These are phyloP conservation scores for Leccinum incarnatum DNA, from an alignment of 768 basidiomycete species.

Conservation along the genomic window DNA sequence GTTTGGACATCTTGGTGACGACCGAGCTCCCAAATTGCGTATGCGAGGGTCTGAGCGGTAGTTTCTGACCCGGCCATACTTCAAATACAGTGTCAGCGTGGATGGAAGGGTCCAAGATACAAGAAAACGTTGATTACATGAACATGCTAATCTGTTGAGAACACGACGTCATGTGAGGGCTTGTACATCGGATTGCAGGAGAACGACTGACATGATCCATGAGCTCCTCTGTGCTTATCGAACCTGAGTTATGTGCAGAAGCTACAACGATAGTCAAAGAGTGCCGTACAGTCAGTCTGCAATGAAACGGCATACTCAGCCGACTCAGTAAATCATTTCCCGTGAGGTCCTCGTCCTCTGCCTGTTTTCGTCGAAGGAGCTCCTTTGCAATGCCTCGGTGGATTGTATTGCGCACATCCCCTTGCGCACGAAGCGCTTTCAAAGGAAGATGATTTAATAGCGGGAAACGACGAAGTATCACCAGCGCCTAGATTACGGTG, in stretches of 20 bases:
- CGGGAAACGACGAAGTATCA: slow-evolving; percentile 6
- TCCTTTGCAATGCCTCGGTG: slow-evolving; percentile 10
- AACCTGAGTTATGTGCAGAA: slow-evolving; percentile 4
- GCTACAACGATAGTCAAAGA: neutral
- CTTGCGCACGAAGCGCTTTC: slow-evolving; percentile 10
- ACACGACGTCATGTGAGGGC: neutral
- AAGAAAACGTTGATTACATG: slow-evolving; percentile 1
- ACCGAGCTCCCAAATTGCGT: slow-evolving; percentile 8
- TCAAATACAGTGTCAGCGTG: neutral
- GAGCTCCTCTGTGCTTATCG: neutral
- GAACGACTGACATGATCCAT: slow-evolving; percentile 6
- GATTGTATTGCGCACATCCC: slow-evolving; percentile 14
- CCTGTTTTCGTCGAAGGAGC: slow-evolving; percentile 7
- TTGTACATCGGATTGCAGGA: too few relatives aligned
- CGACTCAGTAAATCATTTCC: slow-evolving; percentile 8
- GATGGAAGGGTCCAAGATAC: neutral
- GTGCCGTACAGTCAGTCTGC: neutral
- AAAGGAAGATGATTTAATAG: slow-evolving; percentile 5
- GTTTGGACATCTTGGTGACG: slow-evolving; percentile 3
- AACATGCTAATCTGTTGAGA: slow-evolving; percentile 11
- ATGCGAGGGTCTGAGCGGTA: slow-evolving; percentile 5
- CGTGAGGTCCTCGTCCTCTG: neutral
- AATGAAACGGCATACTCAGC: neutral
- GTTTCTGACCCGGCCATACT: slow-evolving; percentile 8
- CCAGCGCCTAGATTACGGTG: neutral